Evolutionary conservation across 768 basidiomycete genomes (phyloP), one percentile per base, ranked within the genome.

Genomic region (Lentinula detonsa): DNA sequence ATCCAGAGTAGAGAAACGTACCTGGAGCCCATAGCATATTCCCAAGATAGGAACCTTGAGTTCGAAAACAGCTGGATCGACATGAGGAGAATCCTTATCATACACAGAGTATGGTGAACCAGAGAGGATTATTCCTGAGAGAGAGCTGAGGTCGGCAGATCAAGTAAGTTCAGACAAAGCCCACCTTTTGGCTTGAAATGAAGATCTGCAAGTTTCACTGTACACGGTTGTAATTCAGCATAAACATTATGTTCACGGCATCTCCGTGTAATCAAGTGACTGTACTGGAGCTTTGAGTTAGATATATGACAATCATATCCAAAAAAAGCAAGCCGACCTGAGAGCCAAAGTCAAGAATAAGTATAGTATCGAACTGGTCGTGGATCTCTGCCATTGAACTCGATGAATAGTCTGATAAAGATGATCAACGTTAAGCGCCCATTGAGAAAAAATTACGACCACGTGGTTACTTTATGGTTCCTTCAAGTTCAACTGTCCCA

Each of bases 61-160:
- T 48, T 88, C 83, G 67, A 93, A 98, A 9, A 98, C 86, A 15
- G 82, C 89, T 16, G 94, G 91, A 74, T 99, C 96, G 35, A 93
- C 95, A 64, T 95, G 94, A 23, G 97, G 96, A 4, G 97, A 88
- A 64, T 86, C 95, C 33, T 82, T 73, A 65, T 95, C 97, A 73
- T 98, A 98, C 18, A 98, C 97, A 35, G 96, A 98, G 76, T 96
- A 98, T 0, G 97, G 97, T 1, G 97, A 98, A 46, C 97, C 97
- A 42, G 95, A 98, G 42, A 99, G 82, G 68, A 98, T 98, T 72
- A 99, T 89, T 61, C 96, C 96, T 81, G 64, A 63, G 37, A 18
- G 15, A 52, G 37, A 16, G 56, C 10, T 48, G 49, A 1, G 42
- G 9, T 28, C n/a, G 16, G n/a, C 37, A 33, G 7, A 13, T 11